These are phyloP conservation scores for Ustilago vetiveriae DNA, from an alignment of 1,284 basidiomycete genomes.

Conservation along the genomic window DNA sequence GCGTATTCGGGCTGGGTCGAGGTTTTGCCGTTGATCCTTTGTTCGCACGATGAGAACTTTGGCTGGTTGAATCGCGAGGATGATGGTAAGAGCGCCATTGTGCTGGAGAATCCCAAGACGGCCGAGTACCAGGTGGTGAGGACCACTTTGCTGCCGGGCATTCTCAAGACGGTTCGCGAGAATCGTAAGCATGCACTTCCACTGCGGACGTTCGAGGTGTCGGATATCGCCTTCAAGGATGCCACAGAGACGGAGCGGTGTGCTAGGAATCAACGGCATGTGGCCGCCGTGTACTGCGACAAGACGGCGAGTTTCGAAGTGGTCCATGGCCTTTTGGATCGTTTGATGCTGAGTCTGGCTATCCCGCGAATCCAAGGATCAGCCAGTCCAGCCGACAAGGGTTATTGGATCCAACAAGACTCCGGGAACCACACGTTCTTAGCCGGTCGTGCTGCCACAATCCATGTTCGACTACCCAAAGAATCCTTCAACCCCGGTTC, in stretches of 20 bases:
- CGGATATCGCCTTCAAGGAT: constrained; percentile 93
- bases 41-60: constrained; percentile 98
- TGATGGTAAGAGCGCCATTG: constrained; percentile 81
- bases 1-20: constrained; percentile 95
- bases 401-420: constrained; percentile 83
- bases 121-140: constrained; percentile 97
- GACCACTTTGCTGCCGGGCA: constrained; percentile 90
- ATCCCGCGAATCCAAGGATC: constrained; percentile 80
- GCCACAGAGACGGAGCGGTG: constrained; percentile 76
- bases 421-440: constrained; percentile 85
- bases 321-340: constrained; percentile 91
- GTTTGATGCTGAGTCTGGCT: constrained; percentile 92
- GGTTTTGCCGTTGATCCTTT: constrained; percentile 93
- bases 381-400: constrained; percentile 71
- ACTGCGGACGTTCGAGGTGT: constrained; percentile 90
- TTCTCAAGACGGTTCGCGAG: constrained; percentile 95
- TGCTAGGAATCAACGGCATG: constrained; percentile 84
- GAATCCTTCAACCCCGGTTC: constrained; percentile 25
- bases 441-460: constrained; percentile 89
- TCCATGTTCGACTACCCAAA: constrained; percentile 77
- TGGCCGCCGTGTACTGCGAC: constrained; percentile 93
- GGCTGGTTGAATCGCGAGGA: constrained; percentile 87
- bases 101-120: constrained; percentile 95
- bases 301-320: constrained; percentile 96
- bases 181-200: constrained; percentile 93